Base-by-base conservation (phyloP, 2,329 filamentous ascomycete species). In the Rhexocercosporidium sp. region DNA sequence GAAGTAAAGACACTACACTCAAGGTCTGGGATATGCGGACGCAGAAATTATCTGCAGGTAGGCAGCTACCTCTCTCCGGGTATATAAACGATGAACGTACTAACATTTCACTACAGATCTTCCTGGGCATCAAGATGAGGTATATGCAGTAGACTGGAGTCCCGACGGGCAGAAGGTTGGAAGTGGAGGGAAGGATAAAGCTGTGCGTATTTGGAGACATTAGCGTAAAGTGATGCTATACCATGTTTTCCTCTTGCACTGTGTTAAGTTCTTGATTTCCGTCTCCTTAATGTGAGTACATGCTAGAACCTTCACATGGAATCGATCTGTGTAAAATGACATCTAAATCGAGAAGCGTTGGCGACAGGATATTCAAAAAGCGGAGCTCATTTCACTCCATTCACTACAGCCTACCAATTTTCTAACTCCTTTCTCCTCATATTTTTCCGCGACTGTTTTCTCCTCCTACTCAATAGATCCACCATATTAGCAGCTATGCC, bases 111-210 rank as follows among this genome's bases (percentile, higher is more conserved):
- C 9, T 71, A 85, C 86, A 78, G 94, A 97, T 81, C 82, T 98
- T 54, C 93, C 94, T 0, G 94, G 95, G 0, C 95, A 98, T 78
- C 88, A 92, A 77, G 95, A 97, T 75, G 93, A 97, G 78, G 94
- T 97, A 0, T 97, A 94, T 79, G 93, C 94, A 0, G 90, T 97
- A 14, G 95, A 98, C 78, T 98, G 95, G 96, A 94, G 92, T 73
- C 91, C 93, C 0, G 94, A 97, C 77, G 96, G 96, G 9, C 87
- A 93, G 73, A 90, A 90, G 73, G 94, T 98, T 18, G 94, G 90
- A 20, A 97, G 94, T 78, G 96, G 94, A 64, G 96, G 96, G 11
- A 95, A 95, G 78, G 96, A 99, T 79, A 97, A 97, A 79, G 88
- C 88, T 2, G 87, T 91, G 22, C 82, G 88, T 71, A 79, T 90